Conservation (phyloP, 164 flowering plant species). For the Stephania cephalantha region DNA sequence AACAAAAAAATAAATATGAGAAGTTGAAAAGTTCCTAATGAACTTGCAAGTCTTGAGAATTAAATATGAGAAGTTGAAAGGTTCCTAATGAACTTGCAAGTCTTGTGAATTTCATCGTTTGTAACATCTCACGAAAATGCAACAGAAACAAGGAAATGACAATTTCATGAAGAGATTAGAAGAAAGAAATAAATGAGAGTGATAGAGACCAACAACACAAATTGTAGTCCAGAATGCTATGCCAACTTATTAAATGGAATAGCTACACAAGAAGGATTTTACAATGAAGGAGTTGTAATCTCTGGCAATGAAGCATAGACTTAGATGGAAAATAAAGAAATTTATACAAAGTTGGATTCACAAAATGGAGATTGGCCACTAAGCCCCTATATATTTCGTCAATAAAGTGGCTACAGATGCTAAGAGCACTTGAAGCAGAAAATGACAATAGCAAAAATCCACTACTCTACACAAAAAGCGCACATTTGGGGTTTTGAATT, state of each 20-base stretch:
- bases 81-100: background rate
- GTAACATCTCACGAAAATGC: background rate
- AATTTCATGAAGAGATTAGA: too few relatives aligned
- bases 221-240: background rate
- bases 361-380: too few relatives aligned
- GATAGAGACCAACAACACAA: too few relatives aligned
- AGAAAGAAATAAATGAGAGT: too few relatives aligned
- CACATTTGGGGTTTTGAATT: too few relatives aligned
- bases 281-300: background rate
- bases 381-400: background rate
- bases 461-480: background rate
- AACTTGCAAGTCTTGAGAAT: too few relatives aligned
- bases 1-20: too few relatives aligned
- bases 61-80: background rate
- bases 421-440: background rate
- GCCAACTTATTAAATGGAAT: background rate
- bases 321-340: background rate
- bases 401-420: background rate
- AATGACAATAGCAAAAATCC: background rate
- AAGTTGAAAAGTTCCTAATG: too few relatives aligned
- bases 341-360: too few relatives aligned
- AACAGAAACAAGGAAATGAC: too few relatives aligned
- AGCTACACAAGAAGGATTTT: background rate
- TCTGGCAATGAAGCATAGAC: background rate
- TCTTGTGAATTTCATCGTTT: background rate